Percentiles rank a stretch among this genome's conserved stretches.
These are phyloP conservation scores for Ambrosiella xylebori DNA, from an alignment of 2,329 filamentous ascomycete species.

Conservation along the genomic window DNA sequence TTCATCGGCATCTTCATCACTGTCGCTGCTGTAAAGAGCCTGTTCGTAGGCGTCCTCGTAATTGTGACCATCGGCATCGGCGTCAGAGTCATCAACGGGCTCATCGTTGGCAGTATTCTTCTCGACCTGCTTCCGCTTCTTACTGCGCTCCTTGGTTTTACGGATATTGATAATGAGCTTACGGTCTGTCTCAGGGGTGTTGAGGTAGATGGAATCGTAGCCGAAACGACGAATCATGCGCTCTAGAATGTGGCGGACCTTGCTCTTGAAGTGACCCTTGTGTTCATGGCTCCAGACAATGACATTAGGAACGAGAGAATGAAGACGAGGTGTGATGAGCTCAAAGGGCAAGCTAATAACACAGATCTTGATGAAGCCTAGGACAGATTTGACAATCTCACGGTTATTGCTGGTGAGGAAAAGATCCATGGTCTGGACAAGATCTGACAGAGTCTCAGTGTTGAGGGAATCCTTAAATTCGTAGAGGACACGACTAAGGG, in stretches of 20 bases:
- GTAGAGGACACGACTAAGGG: conserved; percentile 81
- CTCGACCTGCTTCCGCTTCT: conserved; percentile 68
- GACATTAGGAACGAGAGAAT: conserved; percentile 67
- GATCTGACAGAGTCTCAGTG: conserved; percentile 54
- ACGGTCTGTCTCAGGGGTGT: conserved; percentile 69
- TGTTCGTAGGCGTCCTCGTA: conserved; percentile 93
- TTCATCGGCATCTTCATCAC: conserved; percentile 37
- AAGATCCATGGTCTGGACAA: conserved; percentile 88
- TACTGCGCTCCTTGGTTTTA: conserved; percentile 80
- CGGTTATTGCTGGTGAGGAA: conserved; percentile 94
- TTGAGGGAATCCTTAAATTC: conserved; percentile 64
- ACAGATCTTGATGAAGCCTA: conserved; percentile 94
- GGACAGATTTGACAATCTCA: conserved; percentile 84
- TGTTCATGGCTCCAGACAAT: conserved; percentile 97
- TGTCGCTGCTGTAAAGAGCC: conserved; percentile 75
- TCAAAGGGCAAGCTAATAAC: conserved; percentile 69
- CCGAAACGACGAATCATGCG: conserved; percentile 86
- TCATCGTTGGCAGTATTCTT: conserved; percentile 29
- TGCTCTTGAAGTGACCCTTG: conserved; percentile 89
- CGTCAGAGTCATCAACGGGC: conserved; percentile 15
- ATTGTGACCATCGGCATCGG: conserved; percentile 29
- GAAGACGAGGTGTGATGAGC: conserved; percentile 61
- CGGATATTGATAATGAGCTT: conserved; percentile 90
- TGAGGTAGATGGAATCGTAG: conserved; percentile 57
- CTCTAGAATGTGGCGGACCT: conserved; percentile 96